Base-by-base conservation (phyloP, 345 rosid genomes). In the Aquilaria sinensis region DNA sequence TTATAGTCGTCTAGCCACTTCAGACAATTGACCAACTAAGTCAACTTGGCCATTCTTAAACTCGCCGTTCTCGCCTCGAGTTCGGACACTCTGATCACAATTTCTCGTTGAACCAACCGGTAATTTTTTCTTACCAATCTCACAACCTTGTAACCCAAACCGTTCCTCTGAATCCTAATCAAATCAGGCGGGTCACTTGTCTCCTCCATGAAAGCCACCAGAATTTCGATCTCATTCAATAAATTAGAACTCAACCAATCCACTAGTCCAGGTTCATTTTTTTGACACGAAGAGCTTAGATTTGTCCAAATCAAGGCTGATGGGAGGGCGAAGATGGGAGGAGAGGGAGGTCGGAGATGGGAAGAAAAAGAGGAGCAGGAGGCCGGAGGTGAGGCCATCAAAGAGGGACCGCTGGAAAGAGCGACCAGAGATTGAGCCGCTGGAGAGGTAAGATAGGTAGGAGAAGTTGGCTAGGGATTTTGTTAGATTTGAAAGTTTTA, bases 51-150 rank as follows among this genome's bases (percentile, higher is more conserved):
- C 15, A 9, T 7, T 31, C 77, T 75, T 73, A 76, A 62, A 30
- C 74, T 65, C 65, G 11, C 58, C 29, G 32, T 46, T 62, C 87
- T 73, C 47, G 23, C 48, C 6, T 66, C 67, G 23, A 81, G 73
- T 56, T 83, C 82, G 53, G 7, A 9, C 10, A 78, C 78, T 58
- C 89, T 77, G 63, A 62, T n/a, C 10, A 16, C 54, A 10, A 80
- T 66, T 63, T 83, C 87, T 4, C 58, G 60, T 48, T 83, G 86
- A 56, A 70, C 61, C 12, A 41, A 31, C 65, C 85, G 64, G 31
- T 83, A 81, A 69, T 86, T 85, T 46, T 78, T 79, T 30, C 79
- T 41, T 10, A 80, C 87, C 66, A 72, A 66, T 57, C 74, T 70
- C 32, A 81, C 81, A 30, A 78, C 62, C 75, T 73, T 87, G 61